Evolutionary conservation across 805 yeast genomes (phyloP).

Genomic region (Starmerella etchellsii): DNA sequence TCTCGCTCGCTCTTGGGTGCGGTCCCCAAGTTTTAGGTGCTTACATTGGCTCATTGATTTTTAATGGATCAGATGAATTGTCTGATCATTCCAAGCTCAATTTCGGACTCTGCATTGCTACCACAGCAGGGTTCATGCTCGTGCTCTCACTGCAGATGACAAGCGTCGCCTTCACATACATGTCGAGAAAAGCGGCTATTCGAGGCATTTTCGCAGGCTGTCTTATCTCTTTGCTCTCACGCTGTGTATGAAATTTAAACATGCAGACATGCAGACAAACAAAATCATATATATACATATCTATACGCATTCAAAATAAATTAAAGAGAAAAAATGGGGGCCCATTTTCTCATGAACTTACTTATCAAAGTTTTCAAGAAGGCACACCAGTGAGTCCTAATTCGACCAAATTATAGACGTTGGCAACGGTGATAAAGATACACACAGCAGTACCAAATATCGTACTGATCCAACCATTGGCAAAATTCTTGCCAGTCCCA

Average conservation of each 20-base stretch:
- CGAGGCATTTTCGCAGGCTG: conserved; percentile 52
- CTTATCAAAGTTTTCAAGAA: too few species aligned
- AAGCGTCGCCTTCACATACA: conserved; percentile 67
- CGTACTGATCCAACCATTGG: conserved; percentile 51
- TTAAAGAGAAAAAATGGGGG: too few species aligned
- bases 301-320: too few species aligned
- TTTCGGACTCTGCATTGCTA: conserved; percentile 53
- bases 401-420: conserved; percentile 47
- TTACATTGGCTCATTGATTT: conserved; percentile 27
- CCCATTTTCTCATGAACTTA: too few species aligned
- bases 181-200: conserved; percentile 45
- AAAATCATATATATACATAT: background rate
- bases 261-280: too few species aligned
- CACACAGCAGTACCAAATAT: conserved; percentile 45
- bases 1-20: conserved; percentile 64
- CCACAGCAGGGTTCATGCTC: conserved; percentile 73
- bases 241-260: conserved; percentile 12
- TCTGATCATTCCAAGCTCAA: conserved; percentile 26
- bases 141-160: conserved; percentile 80
- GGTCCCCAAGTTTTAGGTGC: conserved; percentile 88
- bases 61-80: conserved; percentile 41
- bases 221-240: conserved; percentile 12
- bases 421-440: conserved; percentile 58
- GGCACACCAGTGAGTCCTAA: conserved; percentile 24
- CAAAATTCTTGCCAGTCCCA: conserved; percentile 20